These are phyloP conservation scores for Kalanchoe fedtschenkoi DNA, from an alignment of 164 flowering plant genomes.

Conservation along the genomic window DNA sequence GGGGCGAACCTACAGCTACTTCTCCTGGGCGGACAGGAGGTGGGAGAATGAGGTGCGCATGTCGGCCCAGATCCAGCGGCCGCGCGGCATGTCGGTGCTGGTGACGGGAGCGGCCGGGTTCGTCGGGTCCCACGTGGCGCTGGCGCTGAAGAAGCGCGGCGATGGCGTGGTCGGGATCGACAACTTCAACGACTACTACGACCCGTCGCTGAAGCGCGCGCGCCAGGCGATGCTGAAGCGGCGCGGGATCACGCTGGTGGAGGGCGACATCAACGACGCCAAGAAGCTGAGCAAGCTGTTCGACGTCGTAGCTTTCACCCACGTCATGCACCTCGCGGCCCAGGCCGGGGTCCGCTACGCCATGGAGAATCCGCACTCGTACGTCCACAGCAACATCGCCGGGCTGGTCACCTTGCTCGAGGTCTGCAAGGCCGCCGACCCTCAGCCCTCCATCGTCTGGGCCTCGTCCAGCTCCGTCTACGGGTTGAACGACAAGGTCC, in stretches of 20 bases:
- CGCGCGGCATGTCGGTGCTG: conserved; percentile 50
- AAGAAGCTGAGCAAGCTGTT: conserved; percentile 42
- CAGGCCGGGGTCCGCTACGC: conserved; percentile 75
- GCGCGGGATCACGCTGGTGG: conserved; percentile 44
- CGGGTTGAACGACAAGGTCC: conserved; percentile 56
- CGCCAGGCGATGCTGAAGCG: conserved; percentile 25
- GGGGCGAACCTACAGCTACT: conserved; percentile 31
- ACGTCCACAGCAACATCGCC: conserved; percentile 69
- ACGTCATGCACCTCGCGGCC: conserved; percentile 67
- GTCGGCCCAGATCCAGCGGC: conserved; percentile 52
- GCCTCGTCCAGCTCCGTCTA: conserved; percentile 80
- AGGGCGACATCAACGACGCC: conserved; percentile 62
- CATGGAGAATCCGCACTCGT: conserved; percentile 64
- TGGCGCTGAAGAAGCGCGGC: conserved; percentile 56
- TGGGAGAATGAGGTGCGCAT: conserved; percentile 58
- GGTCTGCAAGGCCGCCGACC: conserved; percentile 53
- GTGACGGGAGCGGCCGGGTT: conserved; percentile 71
- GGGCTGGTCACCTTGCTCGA: conserved; percentile 62
- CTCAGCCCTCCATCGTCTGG: conserved; percentile 71
- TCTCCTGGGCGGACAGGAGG: conserved; percentile 58
- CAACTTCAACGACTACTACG: conserved; percentile 71
- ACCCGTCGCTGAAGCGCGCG: conserved; percentile 51
- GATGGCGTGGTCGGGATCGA: conserved; percentile 81
- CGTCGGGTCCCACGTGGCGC: conserved; percentile 57
- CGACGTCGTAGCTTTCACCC: conserved; percentile 59